Evolutionary conservation across 805 yeast species (phyloP).

Genomic region (Yarrowia divulgata): DNA sequence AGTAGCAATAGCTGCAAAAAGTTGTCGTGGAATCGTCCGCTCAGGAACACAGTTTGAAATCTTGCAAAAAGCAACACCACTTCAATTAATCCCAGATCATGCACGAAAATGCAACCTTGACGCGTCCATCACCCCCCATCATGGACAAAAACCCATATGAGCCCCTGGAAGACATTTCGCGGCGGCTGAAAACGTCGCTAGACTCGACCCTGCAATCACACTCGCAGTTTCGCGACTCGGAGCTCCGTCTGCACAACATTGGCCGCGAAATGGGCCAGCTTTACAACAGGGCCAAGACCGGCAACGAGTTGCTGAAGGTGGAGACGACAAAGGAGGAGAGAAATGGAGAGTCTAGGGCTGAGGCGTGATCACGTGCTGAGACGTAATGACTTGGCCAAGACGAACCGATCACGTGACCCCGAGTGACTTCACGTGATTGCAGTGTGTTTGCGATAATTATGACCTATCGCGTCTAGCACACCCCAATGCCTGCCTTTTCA

Average conservation of each 20-base stretch:
- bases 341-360: not conserved
- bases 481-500: too few species aligned
- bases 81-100: not conserved
- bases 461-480: too few species aligned
- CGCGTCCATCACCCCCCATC: conserved; percentile 15
- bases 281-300: conserved; percentile 7
- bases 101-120: conserved; percentile 13
- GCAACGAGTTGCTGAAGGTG: conserved; percentile 18
- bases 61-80: not conserved
- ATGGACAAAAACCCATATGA: conserved; percentile 29
- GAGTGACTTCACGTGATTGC: too few species aligned
- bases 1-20: too few species aligned
- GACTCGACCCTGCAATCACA: conserved; percentile 9
- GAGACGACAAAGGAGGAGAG: not conserved
- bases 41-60: conserved; percentile 14
- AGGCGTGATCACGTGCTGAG: not conserved
- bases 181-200: conserved; percentile 6
- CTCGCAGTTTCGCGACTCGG: conserved; percentile 4
- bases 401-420: not conserved
- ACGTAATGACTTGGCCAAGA: too few species aligned
- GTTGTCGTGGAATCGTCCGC: too few species aligned
- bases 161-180: conserved; percentile 25
- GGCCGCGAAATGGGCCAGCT: conserved; percentile 28
- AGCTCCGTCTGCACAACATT: conserved; percentile 10
- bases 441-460: too few species aligned